Evolutionary conservation across 768 basidiomycete genomes (phyloP), one percentile per base, ranked within the genome.

Genomic region (Lactarius sp.): DNA sequence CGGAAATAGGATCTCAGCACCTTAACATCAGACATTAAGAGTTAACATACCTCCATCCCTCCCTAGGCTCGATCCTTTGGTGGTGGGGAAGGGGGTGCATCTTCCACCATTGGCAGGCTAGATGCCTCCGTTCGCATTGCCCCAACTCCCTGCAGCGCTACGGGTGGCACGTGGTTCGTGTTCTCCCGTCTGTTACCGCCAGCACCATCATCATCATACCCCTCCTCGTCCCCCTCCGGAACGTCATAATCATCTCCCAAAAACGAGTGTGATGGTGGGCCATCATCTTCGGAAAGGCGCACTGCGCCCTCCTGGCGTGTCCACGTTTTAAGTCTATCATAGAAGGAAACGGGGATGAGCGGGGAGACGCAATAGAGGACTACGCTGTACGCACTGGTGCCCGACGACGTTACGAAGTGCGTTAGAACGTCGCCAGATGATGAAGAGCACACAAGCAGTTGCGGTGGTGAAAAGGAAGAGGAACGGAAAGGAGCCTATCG

Each of bases 271-370:
- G 85, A 80, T 31, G 85, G 78, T 10, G 86, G 86, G 0, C 85
- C 84, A 56, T 87, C 85, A 66, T 88, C 86, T 69, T 82, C 80
- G 56, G 85, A 86, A 37, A 88, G 77, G 10, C 86, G 80, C 59
- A 88, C 85, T 6, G 71, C 77, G 8, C 86, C 86, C 64, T 84
- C 82, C 16, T 74, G 70, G 16, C 75, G 73, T 6, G 77, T 77
- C 71, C 85, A 79, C 13, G 81, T 81, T 68, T 85, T 85, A 54
- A 88, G 72, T 68, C 86, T 88, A 68, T 22, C 42, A 37, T 22
- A 18, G 9, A 14, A 14, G 3, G 12, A 22, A 33, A 16, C 4
- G 8, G 6, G n/a, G 3, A n/a, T 46, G 46, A 46, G 46, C 18
- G n/a, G 8, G 16, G 0, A 10, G 10, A 3, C 18, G 13, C 3